Evolutionary conservation across 2,329 filamentous ascomycete genomes (phyloP).

Genomic region (Fusarium secorum): DNA sequence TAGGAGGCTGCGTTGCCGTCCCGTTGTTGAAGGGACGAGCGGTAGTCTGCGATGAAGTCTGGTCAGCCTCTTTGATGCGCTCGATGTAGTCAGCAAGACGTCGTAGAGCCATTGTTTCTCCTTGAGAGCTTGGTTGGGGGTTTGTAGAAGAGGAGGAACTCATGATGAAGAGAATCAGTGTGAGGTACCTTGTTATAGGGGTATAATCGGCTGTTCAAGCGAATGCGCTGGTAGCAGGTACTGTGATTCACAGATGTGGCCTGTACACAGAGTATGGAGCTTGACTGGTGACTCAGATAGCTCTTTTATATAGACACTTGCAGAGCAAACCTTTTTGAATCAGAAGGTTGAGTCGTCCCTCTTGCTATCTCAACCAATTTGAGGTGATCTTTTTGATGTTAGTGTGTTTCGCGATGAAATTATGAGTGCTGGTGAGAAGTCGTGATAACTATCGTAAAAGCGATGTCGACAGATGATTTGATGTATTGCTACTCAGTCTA

Average conservation of each 20-base stretch:
- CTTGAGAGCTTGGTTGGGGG: neutral
- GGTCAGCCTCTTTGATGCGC: neutral
- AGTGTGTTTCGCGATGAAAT: rapidly evolving
- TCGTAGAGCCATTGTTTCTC: slow-evolving; percentile 1
- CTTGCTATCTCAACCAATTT: neutral
- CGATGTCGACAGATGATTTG: neutral
- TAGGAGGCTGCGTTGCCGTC: neutral
- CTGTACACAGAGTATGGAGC: neutral
- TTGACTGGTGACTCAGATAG: too few relatives aligned
- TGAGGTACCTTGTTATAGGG: neutral
- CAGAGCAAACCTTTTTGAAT: too few relatives aligned
- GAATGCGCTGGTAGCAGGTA: neutral
- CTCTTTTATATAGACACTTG: neutral
- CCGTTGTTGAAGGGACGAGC: slow-evolving; percentile 30
- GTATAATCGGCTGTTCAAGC: too few relatives aligned
- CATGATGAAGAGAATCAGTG: neutral
- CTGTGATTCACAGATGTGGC: neutral
- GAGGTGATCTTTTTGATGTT: neutral
- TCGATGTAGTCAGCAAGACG: slow-evolving; percentile 33
- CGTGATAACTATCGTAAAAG: too few relatives aligned
- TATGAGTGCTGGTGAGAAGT: neutral
- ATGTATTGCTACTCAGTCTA: neutral
- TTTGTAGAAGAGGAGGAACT: neutral
- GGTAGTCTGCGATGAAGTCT: neutral
- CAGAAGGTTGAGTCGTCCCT: neutral